Evolutionary conservation across 2,329 filamentous ascomycete genomes (phyloP), one percentile per base, ranked within the genome.

Genomic region (Paecilomyces niveus): DNA sequence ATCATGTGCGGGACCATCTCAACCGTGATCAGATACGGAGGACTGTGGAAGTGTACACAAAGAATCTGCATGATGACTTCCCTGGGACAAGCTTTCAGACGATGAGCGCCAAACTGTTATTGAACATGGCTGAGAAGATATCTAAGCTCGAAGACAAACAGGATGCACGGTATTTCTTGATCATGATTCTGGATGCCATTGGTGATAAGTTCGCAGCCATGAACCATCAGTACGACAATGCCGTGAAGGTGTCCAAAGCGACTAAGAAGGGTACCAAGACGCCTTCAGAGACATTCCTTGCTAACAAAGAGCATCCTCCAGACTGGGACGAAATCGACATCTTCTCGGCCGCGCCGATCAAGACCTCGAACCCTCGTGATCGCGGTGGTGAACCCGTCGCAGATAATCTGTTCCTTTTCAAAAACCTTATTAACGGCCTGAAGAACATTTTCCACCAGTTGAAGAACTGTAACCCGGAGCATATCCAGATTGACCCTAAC

Each of bases 251-350:
- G 4, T 96, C 92, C 11, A 89, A 88, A 68, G 83, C 87, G 54
- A 90, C 89, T 68, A 83, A 82, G 13, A 84, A 89, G 63, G 88
- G 90, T 59, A 75, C 78, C 0, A 85, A 89, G 62, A 83, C 85
- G 2, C 81, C 80, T 0, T 78, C 84, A 0, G 94, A 97, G 64
- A 89, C 89, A 53, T 96, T 92, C 66, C 84, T 96, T 57, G 90
- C 92, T 1, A 90, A 96, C 57, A 88, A 88, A 70, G 86, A 93
- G 32, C 79, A 85, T 31, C 85, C 85, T 3, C 94, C 94, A 0
- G 92, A 96, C 62, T 99, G 94, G 92, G 95, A 99, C 67, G 92
- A 97, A 74, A 93, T 94, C 49, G 95, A 99, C 73, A 97, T 99
- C 54, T 99, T 97, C 76, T 89, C 85, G 52, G 94, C 94, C 1